These are phyloP conservation scores for Brasenia schreberi DNA, from an alignment of 164 flowering plant species.

Conservation along the genomic window DNA sequence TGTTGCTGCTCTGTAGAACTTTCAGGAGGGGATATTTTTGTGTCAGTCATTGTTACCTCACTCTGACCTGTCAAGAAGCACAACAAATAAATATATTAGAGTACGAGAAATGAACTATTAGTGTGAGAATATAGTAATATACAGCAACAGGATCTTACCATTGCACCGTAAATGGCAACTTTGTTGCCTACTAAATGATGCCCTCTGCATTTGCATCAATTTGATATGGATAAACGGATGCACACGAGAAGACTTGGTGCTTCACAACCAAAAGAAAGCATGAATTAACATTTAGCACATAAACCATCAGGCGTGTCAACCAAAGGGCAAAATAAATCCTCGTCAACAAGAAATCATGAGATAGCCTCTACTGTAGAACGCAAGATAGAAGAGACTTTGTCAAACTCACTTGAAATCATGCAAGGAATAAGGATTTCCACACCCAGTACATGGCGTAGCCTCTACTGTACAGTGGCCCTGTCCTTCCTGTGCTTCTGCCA, in stretches of 20 bases:
- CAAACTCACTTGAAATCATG: not conserved
- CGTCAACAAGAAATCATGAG: not conserved
- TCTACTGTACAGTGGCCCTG: not conserved
- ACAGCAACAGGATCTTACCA: conserved; percentile 17
- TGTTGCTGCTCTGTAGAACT: conserved; percentile 23
- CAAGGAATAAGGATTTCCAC: not conserved
- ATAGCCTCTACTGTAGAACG: not conserved
- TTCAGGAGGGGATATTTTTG: conserved; percentile 7
- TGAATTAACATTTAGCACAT: not conserved
- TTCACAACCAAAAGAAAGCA: not conserved
- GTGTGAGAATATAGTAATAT: not conserved
- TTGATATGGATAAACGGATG: conserved; percentile 42
- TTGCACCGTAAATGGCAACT: conserved; percentile 6
- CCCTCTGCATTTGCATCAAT: conserved; percentile 24
- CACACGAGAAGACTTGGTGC: conserved; percentile 3
- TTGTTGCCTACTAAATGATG: conserved; percentile 8
- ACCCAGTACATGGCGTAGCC: not conserved
- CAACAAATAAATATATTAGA: not conserved
- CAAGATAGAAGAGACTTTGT: not conserved
- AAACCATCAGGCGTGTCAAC: not conserved
- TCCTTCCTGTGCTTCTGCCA: not conserved
- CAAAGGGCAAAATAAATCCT: not conserved
- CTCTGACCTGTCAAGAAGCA: conserved; percentile 24
- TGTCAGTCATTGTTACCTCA: conserved; percentile 10
- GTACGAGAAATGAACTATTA: not conserved